phyloP scores from a whole-genome alignment of 306 rosid genomes.

The Vigna unguiculata region DNA sequence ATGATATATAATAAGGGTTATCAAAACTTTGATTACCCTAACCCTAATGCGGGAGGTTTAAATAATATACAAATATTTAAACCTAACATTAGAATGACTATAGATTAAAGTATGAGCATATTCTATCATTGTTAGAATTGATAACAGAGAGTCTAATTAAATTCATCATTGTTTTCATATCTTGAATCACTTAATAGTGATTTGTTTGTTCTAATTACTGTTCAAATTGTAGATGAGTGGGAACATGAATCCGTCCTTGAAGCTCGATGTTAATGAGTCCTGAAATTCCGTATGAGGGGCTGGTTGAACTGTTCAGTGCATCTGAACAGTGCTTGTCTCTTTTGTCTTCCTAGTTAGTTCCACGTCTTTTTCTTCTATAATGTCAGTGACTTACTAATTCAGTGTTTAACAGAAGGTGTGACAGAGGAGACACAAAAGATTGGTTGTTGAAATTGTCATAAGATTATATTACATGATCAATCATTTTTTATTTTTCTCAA shows the following conservation, averaged over 20 bases:
- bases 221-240: background rate
- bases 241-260: background rate
- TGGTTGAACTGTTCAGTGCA: conserved; percentile 48
- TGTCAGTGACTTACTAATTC: conserved; percentile 41
- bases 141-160: no score
- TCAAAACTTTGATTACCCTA: no score
- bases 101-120: no score
- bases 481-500: background rate
- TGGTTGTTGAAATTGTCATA: conserved; percentile 1
- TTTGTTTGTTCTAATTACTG: background rate
- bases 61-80: no score
- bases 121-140: no score
- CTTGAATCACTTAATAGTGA: no score
- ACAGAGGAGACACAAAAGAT: conserved; percentile 37
- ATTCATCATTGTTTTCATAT: no score
- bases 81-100: no score
- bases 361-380: conserved; percentile 43
- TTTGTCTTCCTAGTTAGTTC: conserved; percentile 40
- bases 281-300: conserved; percentile 38
- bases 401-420: conserved; percentile 38
- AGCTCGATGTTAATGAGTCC: conserved; percentile 5
- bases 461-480: background rate
- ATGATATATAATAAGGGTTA: no score
- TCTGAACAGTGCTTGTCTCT: conserved; percentile 48
- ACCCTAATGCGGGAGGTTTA: no score